Evolutionary conservation across 2,329 filamentous ascomycete species (phyloP).

Genomic region (Leptodontidium sp.): DNA sequence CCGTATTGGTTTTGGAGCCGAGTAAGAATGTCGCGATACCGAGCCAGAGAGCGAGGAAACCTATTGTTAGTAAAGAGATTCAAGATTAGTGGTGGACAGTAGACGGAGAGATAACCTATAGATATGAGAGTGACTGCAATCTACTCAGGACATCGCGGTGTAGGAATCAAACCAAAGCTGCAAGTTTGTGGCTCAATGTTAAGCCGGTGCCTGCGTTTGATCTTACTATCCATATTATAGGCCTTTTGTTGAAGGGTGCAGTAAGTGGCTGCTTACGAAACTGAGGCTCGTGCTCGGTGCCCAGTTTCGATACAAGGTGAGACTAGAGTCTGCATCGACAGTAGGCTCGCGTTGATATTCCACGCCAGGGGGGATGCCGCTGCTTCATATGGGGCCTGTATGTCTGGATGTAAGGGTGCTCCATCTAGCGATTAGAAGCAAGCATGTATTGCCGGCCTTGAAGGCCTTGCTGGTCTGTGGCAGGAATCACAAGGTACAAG

Average conservation of each 20-base stretch:
- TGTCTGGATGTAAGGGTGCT: too few relatives aligned
- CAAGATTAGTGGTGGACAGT: too few relatives aligned
- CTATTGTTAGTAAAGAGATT: not conserved
- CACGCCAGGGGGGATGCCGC: too few relatives aligned
- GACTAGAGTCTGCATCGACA: not conserved
- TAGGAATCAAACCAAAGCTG: not conserved
- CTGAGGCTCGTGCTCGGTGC: not conserved
- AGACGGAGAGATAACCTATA: too few relatives aligned
- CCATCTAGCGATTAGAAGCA: too few relatives aligned
- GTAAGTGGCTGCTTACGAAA: not conserved
- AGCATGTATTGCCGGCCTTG: too few relatives aligned
- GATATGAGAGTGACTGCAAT: not conserved
- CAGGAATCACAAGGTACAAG: too few relatives aligned
- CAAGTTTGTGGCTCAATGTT: not conserved
- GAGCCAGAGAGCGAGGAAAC: not conserved
- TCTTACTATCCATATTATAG: not conserved
- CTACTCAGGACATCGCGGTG: not conserved
- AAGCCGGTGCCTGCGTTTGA: not conserved
- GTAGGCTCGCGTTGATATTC: too few relatives aligned
- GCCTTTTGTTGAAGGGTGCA: not conserved
- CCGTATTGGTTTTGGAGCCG: conserved; percentile 5
- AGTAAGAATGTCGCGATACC: not conserved
- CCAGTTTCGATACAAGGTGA: not conserved
- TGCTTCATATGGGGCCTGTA: too few relatives aligned
- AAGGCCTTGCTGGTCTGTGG: too few relatives aligned